phyloP scores from a whole-genome alignment of 1,284 basidiomycete species.

The Schizophyllum commune region DNA sequence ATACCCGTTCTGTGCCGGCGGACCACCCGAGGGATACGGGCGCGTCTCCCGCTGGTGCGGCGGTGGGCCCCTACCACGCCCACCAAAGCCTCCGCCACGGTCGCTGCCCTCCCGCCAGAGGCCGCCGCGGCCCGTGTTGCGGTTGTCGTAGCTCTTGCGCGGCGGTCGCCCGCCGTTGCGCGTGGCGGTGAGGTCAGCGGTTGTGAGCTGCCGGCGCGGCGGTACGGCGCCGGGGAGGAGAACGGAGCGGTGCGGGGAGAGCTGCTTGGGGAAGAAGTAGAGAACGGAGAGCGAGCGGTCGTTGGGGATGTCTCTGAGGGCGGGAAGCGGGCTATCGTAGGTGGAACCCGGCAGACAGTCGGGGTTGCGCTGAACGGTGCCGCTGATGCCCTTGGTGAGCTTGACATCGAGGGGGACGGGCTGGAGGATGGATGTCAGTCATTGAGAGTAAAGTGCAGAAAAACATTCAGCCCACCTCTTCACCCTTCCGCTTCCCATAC shows the following conservation, averaged over 20 bases:
- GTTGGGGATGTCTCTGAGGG: constrained; percentile 46
- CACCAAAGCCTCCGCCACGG: constrained; percentile 18
- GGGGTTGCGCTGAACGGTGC: constrained; percentile 77
- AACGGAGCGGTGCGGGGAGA: constrained; percentile 78
- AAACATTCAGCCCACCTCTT: constrained; percentile 50
- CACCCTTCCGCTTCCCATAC: constrained; percentile 82
- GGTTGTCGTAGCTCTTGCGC: constrained; percentile 18
- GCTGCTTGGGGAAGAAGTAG: constrained; percentile 87
- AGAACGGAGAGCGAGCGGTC: constrained; percentile 84
- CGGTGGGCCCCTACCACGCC: constrained; percentile 16
- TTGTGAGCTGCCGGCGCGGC: constrained; percentile 55
- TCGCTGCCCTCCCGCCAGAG: constrained; percentile 22
- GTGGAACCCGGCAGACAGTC: constrained; percentile 89
- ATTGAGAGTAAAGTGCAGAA: constrained; percentile 3
- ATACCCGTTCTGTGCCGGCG: constrained; percentile 15
- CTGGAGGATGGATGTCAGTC: constrained; percentile 26
- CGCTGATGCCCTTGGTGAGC: constrained; percentile 74
- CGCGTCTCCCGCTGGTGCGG: constrained; percentile 24
- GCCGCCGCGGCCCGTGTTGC: constrained; percentile 20
- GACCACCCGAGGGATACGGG: constrained; percentile 21
- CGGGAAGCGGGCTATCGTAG: constrained; percentile 64
- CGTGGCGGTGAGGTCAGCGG: constrained; percentile 65
- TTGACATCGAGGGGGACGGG: constrained; percentile 63
- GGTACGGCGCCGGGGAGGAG: constrained; percentile 72
- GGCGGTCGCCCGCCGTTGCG: constrained; percentile 43